Conservation (phyloP, 2,329 filamentous ascomycete species). For the Scedosporium apiospermum region DNA sequence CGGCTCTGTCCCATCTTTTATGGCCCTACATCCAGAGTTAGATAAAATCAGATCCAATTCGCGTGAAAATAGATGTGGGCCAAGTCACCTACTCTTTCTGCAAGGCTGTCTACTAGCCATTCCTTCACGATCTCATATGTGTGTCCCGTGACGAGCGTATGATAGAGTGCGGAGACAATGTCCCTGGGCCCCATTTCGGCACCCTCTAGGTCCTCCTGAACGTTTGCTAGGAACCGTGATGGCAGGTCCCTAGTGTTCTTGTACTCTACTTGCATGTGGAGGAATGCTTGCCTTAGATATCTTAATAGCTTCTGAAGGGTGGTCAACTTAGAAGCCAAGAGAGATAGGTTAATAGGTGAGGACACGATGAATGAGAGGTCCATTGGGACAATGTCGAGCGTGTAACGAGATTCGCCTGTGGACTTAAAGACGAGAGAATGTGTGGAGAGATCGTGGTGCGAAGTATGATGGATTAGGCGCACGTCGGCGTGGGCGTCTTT, state of each 20-base stretch:
- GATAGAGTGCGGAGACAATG: constrained; percentile 70
- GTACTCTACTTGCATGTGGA: constrained; percentile 74
- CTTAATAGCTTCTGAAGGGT: constrained; percentile 77
- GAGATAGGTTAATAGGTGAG: constrained; percentile 69
- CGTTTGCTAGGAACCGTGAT: constrained; percentile 63
- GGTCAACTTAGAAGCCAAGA: constrained; percentile 79
- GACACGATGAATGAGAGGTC: constrained; percentile 76
- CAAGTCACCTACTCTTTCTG: constrained; percentile 54
- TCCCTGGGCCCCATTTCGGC: constrained; percentile 43
- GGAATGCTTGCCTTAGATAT: constrained; percentile 73
- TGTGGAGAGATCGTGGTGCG: constrained; percentile 64
- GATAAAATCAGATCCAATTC: constrained; percentile 11
- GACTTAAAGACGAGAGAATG: constrained; percentile 58
- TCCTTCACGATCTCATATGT: constrained; percentile 67
- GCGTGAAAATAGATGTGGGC: not conserved
- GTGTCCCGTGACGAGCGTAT: constrained; percentile 74
- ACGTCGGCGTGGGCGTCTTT: constrained; percentile 12
- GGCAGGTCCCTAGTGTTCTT: constrained; percentile 74
- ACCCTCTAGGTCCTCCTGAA: constrained; percentile 66
- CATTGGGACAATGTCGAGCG: constrained; percentile 60
- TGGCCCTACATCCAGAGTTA: constrained; percentile 51
- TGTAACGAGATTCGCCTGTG: constrained; percentile 18
- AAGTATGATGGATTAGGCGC: constrained; percentile 51
- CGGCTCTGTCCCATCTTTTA: constrained; percentile 90
- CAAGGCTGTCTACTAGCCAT: constrained; percentile 79